phyloP scores from a whole-genome alignment of 352 stramenopile genomes.

The Aphanomyces stellatus region DNA sequence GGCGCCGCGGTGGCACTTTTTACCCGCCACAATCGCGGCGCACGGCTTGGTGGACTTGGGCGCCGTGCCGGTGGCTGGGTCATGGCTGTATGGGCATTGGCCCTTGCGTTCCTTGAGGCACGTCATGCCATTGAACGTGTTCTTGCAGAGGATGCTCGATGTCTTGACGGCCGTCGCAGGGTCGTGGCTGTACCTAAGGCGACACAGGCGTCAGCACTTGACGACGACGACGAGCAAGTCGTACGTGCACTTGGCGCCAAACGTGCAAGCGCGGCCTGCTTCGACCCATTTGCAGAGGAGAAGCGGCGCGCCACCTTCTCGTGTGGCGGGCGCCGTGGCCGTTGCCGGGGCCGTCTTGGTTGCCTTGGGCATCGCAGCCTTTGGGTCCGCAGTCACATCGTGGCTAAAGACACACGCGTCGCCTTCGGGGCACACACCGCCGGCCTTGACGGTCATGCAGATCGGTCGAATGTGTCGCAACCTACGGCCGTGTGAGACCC shows the following conservation, averaged over 20 bases:
- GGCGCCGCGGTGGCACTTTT: background rate
- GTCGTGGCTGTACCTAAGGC: constrained; percentile 13
- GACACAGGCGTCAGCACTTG: background rate
- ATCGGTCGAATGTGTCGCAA: background rate
- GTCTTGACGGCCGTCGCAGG: background rate
- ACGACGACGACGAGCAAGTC: background rate
- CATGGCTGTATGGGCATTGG: no score
- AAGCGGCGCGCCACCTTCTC: no score
- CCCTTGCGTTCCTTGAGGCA: background rate
- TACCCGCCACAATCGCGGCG: background rate
- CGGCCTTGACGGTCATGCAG: background rate
- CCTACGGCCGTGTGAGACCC: background rate
- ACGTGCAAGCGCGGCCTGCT: background rate
- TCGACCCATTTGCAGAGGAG: background rate
- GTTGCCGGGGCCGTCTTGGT: background rate
- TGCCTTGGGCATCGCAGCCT: background rate
- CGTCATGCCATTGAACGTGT: background rate
- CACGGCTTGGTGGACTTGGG: no score
- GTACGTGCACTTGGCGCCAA: constrained; percentile 6
- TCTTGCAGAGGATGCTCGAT: background rate
- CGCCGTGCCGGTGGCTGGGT: no score
- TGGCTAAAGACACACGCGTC: constrained; percentile 10
- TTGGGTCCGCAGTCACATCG: background rate
- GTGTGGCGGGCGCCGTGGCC: no score
- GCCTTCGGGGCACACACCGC: background rate